A percentile compares a stretch with the other conserved stretches of the same genome.
Conservation (phyloP, 2,329 filamentous ascomycete genomes). For the Davidsoniella australis region DNA sequence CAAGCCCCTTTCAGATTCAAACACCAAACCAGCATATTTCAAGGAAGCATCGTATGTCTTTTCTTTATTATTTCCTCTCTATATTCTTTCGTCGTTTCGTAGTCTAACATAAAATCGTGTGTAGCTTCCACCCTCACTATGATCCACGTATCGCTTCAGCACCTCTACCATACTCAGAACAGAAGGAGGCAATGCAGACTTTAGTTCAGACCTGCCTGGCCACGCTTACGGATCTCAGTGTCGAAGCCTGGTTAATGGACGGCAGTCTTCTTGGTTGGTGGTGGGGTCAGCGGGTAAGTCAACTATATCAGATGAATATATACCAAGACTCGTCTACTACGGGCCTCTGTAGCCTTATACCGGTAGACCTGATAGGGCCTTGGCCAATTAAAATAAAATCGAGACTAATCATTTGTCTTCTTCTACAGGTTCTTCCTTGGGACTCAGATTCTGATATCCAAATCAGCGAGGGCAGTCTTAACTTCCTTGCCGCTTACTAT, state of each 20-base stretch:
- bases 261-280: conserved; percentile 77
- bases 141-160: conserved; percentile 24
- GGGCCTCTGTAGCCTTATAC: no score
- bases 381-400: neutral
- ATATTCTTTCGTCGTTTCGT: neutral
- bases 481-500: conserved; percentile 46
- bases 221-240: conserved; percentile 44
- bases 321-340: no score
- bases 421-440: conserved; percentile 49
- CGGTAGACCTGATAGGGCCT: no score
- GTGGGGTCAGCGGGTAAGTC: conserved; percentile 47
- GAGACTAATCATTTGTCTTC: neutral
- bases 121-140: conserved; percentile 21
- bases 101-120: conserved; percentile 5
- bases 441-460: conserved; percentile 65
- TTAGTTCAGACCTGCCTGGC: conserved; percentile 57
- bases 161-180: conserved; percentile 34
- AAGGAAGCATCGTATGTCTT: conserved; percentile 7
- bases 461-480: conserved; percentile 47
- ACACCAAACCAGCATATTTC: neutral
- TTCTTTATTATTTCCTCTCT: neutral
- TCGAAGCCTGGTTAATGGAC: conserved; percentile 73
- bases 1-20: no score
- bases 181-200: conserved; percentile 42
- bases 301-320: no score